These are phyloP conservation scores for Chaetomium sp. DNA, from an alignment of 2,329 filamentous ascomycete species.

Conservation along the genomic window DNA sequence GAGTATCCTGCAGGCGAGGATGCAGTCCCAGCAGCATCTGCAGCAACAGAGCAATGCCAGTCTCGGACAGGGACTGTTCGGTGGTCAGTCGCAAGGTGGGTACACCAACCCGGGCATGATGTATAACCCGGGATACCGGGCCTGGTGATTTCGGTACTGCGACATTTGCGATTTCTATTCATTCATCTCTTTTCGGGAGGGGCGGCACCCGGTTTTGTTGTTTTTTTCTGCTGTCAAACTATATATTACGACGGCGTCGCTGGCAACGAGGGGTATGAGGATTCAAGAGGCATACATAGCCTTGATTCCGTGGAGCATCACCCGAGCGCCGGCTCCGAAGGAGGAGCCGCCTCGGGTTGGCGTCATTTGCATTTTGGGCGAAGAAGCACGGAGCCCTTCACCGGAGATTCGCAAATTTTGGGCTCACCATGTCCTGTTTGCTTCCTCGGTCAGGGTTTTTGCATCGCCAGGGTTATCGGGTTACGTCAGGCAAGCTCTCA, in stretches of 20 bases:
- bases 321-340: slow-evolving; percentile 25
- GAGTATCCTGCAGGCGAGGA: slow-evolving; percentile 97
- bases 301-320: slow-evolving; percentile 32
- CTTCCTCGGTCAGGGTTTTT: slow-evolving; percentile 22
- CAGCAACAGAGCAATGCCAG: slow-evolving; percentile 78
- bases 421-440: slow-evolving; percentile 15
- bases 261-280: slow-evolving; percentile 25
- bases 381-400: slow-evolving; percentile 13
- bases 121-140: slow-evolving; percentile 71
- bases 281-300: slow-evolving; percentile 22
- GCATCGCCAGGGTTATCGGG: slow-evolving; percentile 43
- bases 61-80: slow-evolving; percentile 87
- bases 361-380: slow-evolving; percentile 34
- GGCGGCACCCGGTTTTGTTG: slow-evolving; percentile 31
- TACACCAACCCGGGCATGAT: slow-evolving; percentile 80
- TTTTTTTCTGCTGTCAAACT: slow-evolving; percentile 32
- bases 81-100: slow-evolving; percentile 90
- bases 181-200: slow-evolving; percentile 8
- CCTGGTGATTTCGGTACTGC: slow-evolving; percentile 56
- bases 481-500: slow-evolving; percentile 67
- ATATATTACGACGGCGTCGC: slow-evolving; percentile 36
- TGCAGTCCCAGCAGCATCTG: slow-evolving; percentile 63
- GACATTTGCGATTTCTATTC: slow-evolving; percentile 29
- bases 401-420: neutral
- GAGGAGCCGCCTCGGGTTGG: slow-evolving; percentile 31